Evolutionary conservation across 2,329 filamentous ascomycete species (phyloP), one percentile per base, ranked within the genome.

Genomic region (Colletotrichum sp.): DNA sequence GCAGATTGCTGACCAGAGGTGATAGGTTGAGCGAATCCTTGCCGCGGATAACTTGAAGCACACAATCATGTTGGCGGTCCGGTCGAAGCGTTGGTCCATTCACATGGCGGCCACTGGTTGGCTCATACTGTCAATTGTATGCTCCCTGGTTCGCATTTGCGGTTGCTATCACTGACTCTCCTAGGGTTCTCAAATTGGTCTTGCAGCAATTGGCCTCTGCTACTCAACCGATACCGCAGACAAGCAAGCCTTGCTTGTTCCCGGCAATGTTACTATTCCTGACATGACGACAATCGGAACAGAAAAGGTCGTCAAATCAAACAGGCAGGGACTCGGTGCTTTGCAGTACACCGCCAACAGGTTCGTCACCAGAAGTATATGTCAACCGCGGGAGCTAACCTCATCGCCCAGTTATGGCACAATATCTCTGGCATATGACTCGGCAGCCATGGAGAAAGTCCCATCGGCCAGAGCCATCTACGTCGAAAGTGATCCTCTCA

Each of bases 281-380:
- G 80, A 85, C 67, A 79, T 89, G 81, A 80, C 79, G 9, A 80
- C 72, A 44, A 83, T 85, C 72, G 83, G 83, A 76, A 84, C 81
- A 52, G 79, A 65, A 32, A 83, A 78, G 59, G 67, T 79, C 8
- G 80, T 84, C 16, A 64, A 85, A 18, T 77, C 78, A 6, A 76
- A 55, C 2, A 77, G 78, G 12, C 77, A 71, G 7, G 68, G 66
- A 3, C 68, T 76, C 16, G 81, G 77, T n/a, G 85, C 85, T 28
- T 80, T 87, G 26, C 81, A 86, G 65, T 88, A 86, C 63, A 86
- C 84, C 2, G 87, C 87, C 15, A 87, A 88, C 44, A 84, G 82
- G 85, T 84, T 0, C 4, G 62, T 64, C 10, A 8, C 24, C 5
- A 15, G 62, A 34, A 34, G 16, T 26, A 4, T 8, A 18, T 5